A percentile compares a stretch with the other conserved stretches of the same genome.
These are phyloP conservation scores for Trichoderma aggressivum DNA, from an alignment of 2,329 filamentous ascomycete species.

Conservation along the genomic window DNA sequence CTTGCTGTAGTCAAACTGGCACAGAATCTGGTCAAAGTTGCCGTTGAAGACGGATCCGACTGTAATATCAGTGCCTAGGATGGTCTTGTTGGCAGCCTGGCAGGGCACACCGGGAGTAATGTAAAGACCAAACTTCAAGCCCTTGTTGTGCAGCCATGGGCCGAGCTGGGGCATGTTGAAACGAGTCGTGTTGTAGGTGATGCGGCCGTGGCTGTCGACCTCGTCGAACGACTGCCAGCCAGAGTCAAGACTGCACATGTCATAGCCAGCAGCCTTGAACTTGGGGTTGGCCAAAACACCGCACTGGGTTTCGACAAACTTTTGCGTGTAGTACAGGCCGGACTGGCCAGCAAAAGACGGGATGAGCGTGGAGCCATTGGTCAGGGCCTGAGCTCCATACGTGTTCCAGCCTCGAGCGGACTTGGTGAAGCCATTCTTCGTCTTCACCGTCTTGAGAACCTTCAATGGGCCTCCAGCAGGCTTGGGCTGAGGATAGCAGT, in stretches of 20 bases:
- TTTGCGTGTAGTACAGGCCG: slow-evolving; percentile 9
- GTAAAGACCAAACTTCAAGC: slow-evolving; percentile 14
- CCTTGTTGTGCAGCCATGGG: slow-evolving; percentile 13
- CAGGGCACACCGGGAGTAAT: slow-evolving; percentile 19
- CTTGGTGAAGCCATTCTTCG: background rate
- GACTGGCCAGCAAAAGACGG: slow-evolving; percentile 16
- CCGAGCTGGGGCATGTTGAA: slow-evolving; percentile 19
- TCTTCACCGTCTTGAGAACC: slow-evolving; percentile 1
- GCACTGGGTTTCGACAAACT: slow-evolving; percentile 18
- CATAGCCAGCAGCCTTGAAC: slow-evolving; percentile 15
- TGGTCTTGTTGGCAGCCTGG: slow-evolving; percentile 17
- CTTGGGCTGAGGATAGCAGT: slow-evolving; percentile 4
- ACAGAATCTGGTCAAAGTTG: slow-evolving; percentile 20
- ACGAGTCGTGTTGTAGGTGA: slow-evolving; percentile 16
- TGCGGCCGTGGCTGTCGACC: slow-evolving; percentile 14
- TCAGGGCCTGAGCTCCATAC: slow-evolving; percentile 5
- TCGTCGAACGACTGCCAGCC: slow-evolving; percentile 27
- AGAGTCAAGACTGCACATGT: slow-evolving; percentile 23
- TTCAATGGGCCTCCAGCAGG: background rate
- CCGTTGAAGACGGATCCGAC: slow-evolving; percentile 1
- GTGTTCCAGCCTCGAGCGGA: slow-evolving; percentile 15
- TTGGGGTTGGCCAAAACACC: slow-evolving; percentile 5
- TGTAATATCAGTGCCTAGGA: slow-evolving; percentile 4
- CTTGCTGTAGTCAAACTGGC: slow-evolving; percentile 18
- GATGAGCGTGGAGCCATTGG: background rate